Evolutionary conservation across 495 filamentous ascomycete species (phyloP).

Genomic region (Daldinia vernicosa): DNA sequence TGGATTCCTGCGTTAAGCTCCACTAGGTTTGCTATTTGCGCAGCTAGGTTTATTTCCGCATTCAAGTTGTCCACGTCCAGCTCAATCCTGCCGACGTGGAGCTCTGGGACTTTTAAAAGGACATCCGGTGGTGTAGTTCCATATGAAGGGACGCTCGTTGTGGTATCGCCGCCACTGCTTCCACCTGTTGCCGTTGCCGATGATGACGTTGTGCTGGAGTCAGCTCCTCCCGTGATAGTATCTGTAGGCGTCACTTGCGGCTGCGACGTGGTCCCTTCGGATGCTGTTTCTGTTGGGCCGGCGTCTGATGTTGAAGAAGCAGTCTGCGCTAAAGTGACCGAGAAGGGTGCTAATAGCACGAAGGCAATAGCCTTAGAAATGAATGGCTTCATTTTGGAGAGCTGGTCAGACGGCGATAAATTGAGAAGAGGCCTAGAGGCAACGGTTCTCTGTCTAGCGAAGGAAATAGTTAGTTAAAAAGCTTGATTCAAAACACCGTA

Average conservation of each 20-base stretch:
- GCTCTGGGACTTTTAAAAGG: slow-evolving; percentile 60
- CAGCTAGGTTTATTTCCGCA: slow-evolving; percentile 65
- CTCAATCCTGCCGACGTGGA: slow-evolving; percentile 64
- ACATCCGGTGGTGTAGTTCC: slow-evolving; percentile 59
- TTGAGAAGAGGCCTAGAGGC: not conserved
- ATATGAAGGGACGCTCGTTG: slow-evolving; percentile 25
- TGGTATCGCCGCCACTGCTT: slow-evolving; percentile 28
- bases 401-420: not conserved
- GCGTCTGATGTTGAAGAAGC: slow-evolving; percentile 37
- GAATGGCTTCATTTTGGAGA: not conserved
- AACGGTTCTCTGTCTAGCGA: not conserved
- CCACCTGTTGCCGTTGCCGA: slow-evolving; percentile 25
- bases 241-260: slow-evolving; percentile 10
- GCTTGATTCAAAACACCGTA: not conserved
- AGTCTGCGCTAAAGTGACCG: slow-evolving; percentile 38
- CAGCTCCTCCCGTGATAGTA: slow-evolving; percentile 8
- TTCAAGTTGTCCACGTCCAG: slow-evolving; percentile 63
- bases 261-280: slow-evolving; percentile 18
- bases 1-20: slow-evolving; percentile 64
- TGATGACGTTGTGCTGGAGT: slow-evolving; percentile 28
- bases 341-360: slow-evolving; percentile 26
- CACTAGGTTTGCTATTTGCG: slow-evolving; percentile 63
- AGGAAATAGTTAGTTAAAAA: not conserved
- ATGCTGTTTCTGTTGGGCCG: slow-evolving; percentile 24
- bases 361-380: slow-evolving; percentile 17